phyloP scores from a whole-genome alignment of 148 eudicot genomes.

The Camellia sinensis region DNA sequence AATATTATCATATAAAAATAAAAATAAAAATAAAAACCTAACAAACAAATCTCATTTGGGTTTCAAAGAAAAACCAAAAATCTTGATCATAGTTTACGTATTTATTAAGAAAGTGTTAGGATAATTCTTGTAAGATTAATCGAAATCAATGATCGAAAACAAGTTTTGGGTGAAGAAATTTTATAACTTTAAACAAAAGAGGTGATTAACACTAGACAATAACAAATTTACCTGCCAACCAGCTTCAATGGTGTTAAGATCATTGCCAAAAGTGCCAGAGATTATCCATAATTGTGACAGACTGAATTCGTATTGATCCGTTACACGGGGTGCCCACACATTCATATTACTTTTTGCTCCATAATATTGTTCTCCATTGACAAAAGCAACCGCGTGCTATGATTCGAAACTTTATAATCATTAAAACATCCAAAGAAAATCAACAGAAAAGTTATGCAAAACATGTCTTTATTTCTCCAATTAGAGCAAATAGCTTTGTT shows the following conservation, averaged over 20 bases:
- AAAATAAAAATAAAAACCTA: too few relatives aligned
- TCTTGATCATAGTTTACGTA: too few relatives aligned
- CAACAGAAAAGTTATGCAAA: background rate
- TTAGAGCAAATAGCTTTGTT: too few relatives aligned
- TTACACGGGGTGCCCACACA: constrained; percentile 89
- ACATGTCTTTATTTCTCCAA: background rate
- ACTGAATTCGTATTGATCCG: constrained; percentile 78
- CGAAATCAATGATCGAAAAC: too few relatives aligned
- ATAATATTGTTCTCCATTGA: constrained; percentile 76
- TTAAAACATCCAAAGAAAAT: background rate
- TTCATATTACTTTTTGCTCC: constrained; percentile 95
- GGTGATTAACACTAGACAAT: too few relatives aligned
- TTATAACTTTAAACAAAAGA: too few relatives aligned
- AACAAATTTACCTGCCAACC: constrained; percentile 89
- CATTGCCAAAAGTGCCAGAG: constrained; percentile 88
- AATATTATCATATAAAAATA: too few relatives aligned
- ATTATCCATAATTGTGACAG: constrained; percentile 93
- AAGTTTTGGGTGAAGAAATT: too few relatives aligned
- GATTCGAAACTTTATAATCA: background rate
- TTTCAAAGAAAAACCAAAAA: too few relatives aligned
- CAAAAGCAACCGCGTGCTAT: constrained; percentile 96
- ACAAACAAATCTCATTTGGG: too few relatives aligned
- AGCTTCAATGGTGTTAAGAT: constrained; percentile 97
- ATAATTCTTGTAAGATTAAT: too few relatives aligned
- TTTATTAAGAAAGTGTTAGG: too few relatives aligned